Percentiles rank a stretch among this genome's conserved stretches.
phyloP scores from a whole-genome alignment of 768 basidiomycete genomes.

The Lactarius trivialis region DNA sequence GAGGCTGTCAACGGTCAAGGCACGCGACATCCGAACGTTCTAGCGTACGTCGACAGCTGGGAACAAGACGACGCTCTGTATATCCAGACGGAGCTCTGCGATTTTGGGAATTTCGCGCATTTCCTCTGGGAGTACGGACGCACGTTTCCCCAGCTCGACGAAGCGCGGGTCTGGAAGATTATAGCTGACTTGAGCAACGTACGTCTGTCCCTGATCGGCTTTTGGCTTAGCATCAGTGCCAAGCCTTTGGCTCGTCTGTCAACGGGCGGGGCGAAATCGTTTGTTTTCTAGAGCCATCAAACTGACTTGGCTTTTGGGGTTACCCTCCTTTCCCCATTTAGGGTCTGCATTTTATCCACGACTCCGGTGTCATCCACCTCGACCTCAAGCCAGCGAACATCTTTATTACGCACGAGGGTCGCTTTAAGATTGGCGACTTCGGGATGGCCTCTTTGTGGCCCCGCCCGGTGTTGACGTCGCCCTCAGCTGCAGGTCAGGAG shows the following conservation, averaged over 20 bases:
- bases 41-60: conserved; percentile 92
- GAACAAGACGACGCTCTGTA: conserved; percentile 83
- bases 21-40: conserved; percentile 67
- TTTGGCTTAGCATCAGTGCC: conserved; percentile 24
- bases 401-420: conserved; percentile 79
- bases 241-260: background rate
- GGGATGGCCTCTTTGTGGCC: conserved; percentile 98
- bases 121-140: conserved; percentile 92
- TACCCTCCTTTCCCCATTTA: conserved; percentile 27
- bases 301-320: conserved; percentile 23
- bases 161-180: conserved; percentile 94
- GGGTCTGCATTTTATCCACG: conserved; percentile 88
- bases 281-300: background rate
- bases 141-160: conserved; percentile 76
- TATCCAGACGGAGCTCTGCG: conserved; percentile 94
- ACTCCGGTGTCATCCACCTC: conserved; percentile 83
- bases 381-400: conserved; percentile 98
- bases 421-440: conserved; percentile 96
- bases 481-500: conserved; percentile 17
- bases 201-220: conserved; percentile 34
- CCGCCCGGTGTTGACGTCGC: conserved; percentile 36
- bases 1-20: conserved; percentile 28
- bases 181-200: conserved; percentile 85
- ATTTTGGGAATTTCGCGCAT: conserved; percentile 81
- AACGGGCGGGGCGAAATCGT: background rate